Evolutionary conservation across 2,329 filamentous ascomycete species (phyloP), one percentile per base, ranked within the genome.

Genomic region (Ceratocystis destructans): DNA sequence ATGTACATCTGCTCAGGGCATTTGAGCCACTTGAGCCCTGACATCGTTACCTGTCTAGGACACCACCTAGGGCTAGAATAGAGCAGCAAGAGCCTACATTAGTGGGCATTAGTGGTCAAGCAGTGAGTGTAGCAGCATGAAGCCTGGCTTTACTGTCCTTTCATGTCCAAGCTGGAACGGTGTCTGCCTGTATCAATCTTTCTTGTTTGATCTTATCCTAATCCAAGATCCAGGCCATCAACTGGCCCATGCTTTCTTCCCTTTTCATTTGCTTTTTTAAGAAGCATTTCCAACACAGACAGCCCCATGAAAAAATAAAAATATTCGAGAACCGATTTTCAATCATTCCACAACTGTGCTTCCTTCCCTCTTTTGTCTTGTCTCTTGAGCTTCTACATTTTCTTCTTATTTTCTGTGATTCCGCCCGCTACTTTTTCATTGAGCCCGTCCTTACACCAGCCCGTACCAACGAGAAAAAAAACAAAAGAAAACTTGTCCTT

Each of bases 321-420:
- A 41, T 41, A 41, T 41, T 41, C 3, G 37, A 41, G 12, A 41
- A 12, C 37, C 12, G 37, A 41, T 41, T 41, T 41, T 41, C 12
- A 15, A 57, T 31, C 53, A 57, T 57, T 33, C 50, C 50, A 55
- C 50, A 55, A 20, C 22, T 53, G 64, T 65, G 64, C 64, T 64
- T 45, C 41, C 64, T 64, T 45, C 41, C 10, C 10, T 62, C 2
- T 62, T n/a, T 12, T 62, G 20, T 62, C 5, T 46, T 17, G 20
- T 63, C 15, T 31, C 25, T 63, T 48, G 17, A 7, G 10, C 22
- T 50, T 22, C 20, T 25, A 12, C 3, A 8, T 25, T 12, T 25
- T 50, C 48, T 50, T 10, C 4, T 50, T 50, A 10, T 50, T 50
- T 50, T 25, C 37, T 41, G 37, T 12, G 37, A 41, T 41, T 41